phyloP scores from a whole-genome alignment of 257 asterid species.

The Oldenlandia corymbosa region DNA sequence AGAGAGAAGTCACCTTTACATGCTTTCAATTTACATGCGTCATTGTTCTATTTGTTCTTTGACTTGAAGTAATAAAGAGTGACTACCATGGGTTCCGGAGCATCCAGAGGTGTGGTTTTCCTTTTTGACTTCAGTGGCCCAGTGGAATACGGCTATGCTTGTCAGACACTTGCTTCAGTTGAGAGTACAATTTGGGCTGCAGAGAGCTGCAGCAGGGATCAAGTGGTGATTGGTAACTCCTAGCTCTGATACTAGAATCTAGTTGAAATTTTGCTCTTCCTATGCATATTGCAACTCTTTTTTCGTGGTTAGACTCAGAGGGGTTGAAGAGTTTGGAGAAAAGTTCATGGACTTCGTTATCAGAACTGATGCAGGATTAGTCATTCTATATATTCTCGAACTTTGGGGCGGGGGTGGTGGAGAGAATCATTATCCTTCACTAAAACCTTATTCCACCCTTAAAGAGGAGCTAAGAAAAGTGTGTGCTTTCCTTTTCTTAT shows the following conservation, averaged over 20 bases:
- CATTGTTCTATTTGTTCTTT: slow-evolving; percentile 15
- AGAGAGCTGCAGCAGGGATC: slow-evolving; percentile 54
- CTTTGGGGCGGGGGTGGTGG: neutral
- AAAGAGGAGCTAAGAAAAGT: neutral
- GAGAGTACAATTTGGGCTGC: slow-evolving; percentile 72
- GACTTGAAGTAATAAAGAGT: slow-evolving; percentile 45
- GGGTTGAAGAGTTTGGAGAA: neutral
- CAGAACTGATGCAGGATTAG: neutral
- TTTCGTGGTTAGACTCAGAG: neutral
- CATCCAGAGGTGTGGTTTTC: slow-evolving; percentile 61
- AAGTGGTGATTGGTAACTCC: slow-evolving; percentile 64
- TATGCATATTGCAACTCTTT: neutral
- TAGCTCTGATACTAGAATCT: slow-evolving; percentile 12
- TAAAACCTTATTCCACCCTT: neutral
- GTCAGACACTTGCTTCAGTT: slow-evolving; percentile 42
- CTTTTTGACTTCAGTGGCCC: slow-evolving; percentile 59
- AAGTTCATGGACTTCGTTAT: neutral
- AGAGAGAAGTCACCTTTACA: neutral
- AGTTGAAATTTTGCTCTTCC: neutral
- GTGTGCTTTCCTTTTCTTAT: neutral
- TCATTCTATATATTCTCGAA: too few species aligned
- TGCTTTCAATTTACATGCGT: neutral
- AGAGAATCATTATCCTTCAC: neutral
- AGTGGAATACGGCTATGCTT: slow-evolving; percentile 19
- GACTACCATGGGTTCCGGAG: slow-evolving; percentile 77